Conservation (phyloP, 1,139 yeast genomes). For the Arxiozyma bovina region DNA sequence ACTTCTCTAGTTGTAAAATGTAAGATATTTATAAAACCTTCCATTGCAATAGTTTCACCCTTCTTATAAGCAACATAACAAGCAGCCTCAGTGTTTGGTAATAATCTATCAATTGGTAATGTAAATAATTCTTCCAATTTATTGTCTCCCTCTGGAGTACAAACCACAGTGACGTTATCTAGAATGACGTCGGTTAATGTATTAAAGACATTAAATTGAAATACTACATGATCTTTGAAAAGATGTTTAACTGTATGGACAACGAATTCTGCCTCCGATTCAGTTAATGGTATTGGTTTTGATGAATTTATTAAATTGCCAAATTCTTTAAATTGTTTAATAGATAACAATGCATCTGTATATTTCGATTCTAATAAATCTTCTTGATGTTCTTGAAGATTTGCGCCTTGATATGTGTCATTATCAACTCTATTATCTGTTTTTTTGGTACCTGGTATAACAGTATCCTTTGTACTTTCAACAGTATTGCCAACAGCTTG, state of each 20-base stretch:
- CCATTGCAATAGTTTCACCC: conserved; percentile 40
- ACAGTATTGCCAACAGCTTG: conserved; percentile 28
- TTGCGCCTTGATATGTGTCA: conserved; percentile 20
- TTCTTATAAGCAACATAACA: conserved; percentile 71
- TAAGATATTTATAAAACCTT: conserved; percentile 59
- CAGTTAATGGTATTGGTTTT: conserved; percentile 63
- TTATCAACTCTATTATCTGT: conserved; percentile 18
- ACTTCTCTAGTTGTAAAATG: conserved; percentile 74
- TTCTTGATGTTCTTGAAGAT: conserved; percentile 23
- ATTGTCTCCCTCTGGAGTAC: conserved; percentile 47
- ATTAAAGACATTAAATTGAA: conserved; percentile 79
- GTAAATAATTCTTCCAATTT: conserved; percentile 61
- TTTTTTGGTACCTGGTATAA: conserved; percentile 6
- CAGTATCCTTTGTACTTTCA: conserved; percentile 12
- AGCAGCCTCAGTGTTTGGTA: conserved; percentile 63
- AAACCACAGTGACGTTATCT: conserved; percentile 67
- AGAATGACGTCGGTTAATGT: conserved; percentile 71
- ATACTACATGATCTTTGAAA: conserved; percentile 64
- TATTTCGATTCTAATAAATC: conserved; percentile 50
- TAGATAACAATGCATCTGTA: conserved; percentile 53
- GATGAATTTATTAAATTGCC: conserved; percentile 76
- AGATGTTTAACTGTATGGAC: conserved; percentile 79
- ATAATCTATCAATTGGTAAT: conserved; percentile 63
- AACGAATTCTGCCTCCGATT: conserved; percentile 87
- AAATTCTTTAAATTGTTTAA: conserved; percentile 56